A percentile compares a stretch with the other conserved stretches of the same genome.
phyloP scores from a whole-genome alignment of 768 basidiomycete genomes.

The Saitozyma sp. region DNA sequence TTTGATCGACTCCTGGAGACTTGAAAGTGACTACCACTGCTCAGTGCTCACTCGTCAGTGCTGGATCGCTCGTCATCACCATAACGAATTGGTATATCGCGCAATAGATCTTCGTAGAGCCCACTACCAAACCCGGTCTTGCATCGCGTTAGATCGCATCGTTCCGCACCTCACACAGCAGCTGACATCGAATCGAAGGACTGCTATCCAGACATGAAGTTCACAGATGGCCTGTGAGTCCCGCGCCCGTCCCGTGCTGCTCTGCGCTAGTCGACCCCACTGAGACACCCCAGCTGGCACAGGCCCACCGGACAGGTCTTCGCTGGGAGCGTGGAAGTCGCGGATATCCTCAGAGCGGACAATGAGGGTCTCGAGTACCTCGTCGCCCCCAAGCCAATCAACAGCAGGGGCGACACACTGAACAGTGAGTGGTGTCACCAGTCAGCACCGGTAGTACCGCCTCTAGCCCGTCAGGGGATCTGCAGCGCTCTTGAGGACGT shows the following conservation, averaged over 20 bases:
- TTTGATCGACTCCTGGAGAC: no score
- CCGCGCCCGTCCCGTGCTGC: neutral
- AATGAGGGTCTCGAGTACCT: conserved; percentile 61
- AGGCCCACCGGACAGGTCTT: conserved; percentile 61
- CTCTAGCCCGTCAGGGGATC: neutral
- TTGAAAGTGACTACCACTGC: no score
- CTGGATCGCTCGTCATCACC: no score
- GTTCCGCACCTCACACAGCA: no score
- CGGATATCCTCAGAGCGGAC: conserved; percentile 55
- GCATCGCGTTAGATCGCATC: no score
- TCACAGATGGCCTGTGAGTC: conserved; percentile 74
- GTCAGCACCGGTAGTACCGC: neutral
- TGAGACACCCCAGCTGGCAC: conserved; percentile 21
- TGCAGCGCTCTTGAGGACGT: neutral
- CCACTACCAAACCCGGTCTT: no score
- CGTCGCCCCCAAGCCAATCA: conserved; percentile 55
- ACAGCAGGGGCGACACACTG: conserved; percentile 47
- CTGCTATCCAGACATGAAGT: conserved; percentile 59
- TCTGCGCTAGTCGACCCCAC: neutral
- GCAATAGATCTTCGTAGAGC: no score
- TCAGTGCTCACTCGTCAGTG: no score
- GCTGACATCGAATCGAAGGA: neutral
- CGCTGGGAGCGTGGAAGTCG: conserved; percentile 65
- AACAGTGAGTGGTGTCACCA: conserved; percentile 49
- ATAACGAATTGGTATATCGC: no score